Evolutionary conservation across 208 protist species (phyloP).

Genomic region (Naegleria lovaniensis): DNA sequence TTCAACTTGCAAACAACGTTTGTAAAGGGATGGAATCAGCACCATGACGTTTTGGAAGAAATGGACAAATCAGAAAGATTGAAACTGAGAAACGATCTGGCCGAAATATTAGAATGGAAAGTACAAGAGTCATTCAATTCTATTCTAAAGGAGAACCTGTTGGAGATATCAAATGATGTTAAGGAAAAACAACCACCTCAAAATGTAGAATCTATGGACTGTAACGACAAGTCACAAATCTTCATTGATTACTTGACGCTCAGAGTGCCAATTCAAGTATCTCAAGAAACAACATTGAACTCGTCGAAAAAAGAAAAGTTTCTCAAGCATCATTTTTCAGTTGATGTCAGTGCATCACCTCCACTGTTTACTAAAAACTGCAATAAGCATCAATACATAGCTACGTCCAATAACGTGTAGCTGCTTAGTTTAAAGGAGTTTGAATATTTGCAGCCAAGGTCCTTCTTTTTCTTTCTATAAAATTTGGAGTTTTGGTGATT

Average conservation of each 20-base stretch:
- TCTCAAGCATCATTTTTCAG: not conserved
- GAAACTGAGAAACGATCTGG: not conserved
- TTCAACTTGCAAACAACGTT: not conserved
- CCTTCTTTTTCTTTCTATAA: not conserved
- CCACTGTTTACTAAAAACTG: not conserved
- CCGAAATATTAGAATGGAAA: not conserved
- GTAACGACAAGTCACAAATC: not conserved
- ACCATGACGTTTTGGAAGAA: not conserved
- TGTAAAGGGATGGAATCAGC: not conserved
- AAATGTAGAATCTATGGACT: not conserved
- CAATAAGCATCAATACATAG: not conserved
- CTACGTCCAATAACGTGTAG: not conserved
- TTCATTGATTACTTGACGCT: not conserved
- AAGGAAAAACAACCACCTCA: not conserved
- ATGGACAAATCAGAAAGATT: not conserved
- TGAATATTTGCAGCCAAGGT: not conserved
- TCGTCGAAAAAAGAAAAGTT: not conserved
- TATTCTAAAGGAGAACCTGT: not conserved
- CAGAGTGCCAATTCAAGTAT: not conserved
- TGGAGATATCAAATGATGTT: not conserved
- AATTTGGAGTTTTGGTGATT: too few species aligned
- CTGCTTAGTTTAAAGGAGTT: not conserved
- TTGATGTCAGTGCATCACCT: not conserved
- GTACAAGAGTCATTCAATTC: not conserved
- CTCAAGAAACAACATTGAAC: not conserved